Conservation (phyloP, 139 green algal species). For the Tetradesmus lagerheimii region DNA sequence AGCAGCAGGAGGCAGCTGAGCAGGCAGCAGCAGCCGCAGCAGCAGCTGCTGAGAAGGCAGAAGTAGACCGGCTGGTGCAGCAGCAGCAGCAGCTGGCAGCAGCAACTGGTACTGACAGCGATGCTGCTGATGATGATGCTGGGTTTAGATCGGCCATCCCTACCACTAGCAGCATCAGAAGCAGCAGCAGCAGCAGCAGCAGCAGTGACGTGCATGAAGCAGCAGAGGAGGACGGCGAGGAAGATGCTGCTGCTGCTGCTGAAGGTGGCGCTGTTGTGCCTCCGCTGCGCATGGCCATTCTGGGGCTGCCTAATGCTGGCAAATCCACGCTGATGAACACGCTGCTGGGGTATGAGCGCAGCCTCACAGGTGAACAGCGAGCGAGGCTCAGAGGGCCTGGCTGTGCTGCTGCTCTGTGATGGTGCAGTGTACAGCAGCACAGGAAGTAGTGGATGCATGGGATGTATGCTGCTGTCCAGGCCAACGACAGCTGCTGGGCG, state of each 20-base stretch:
- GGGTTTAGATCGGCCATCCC: no score
- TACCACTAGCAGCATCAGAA: no score
- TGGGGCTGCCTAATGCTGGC: conserved; percentile 88
- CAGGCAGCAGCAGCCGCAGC: neutral
- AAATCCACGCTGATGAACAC: conserved; percentile 91
- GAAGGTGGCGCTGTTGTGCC: neutral
- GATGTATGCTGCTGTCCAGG: no score
- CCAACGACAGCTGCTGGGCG: no score
- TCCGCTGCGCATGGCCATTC: conserved; percentile 73
- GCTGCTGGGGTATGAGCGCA: conserved; percentile 83
- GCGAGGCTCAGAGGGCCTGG: no score
- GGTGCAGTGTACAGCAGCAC: no score
- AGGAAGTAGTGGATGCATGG: no score
- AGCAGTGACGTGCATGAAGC: conserved; percentile 5
- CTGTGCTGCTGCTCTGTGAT: no score
- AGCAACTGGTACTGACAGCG: neutral
- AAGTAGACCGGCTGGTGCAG: conserved; percentile 83
- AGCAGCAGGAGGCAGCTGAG: neutral
- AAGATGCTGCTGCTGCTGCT: neutral
- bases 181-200: conserved; percentile 32
- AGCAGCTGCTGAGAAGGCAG: conserved; percentile 51
- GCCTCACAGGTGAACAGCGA: conserved; percentile 75
- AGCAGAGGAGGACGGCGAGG: conserved; percentile 11
- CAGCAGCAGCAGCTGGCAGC: conserved; percentile 62
- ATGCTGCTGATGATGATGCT: conserved; percentile 9